Percentiles rank a stretch among this genome's conserved stretches.
Conservation (phyloP, 495 filamentous ascomycete species). For the Xylaria scruposa region DNA sequence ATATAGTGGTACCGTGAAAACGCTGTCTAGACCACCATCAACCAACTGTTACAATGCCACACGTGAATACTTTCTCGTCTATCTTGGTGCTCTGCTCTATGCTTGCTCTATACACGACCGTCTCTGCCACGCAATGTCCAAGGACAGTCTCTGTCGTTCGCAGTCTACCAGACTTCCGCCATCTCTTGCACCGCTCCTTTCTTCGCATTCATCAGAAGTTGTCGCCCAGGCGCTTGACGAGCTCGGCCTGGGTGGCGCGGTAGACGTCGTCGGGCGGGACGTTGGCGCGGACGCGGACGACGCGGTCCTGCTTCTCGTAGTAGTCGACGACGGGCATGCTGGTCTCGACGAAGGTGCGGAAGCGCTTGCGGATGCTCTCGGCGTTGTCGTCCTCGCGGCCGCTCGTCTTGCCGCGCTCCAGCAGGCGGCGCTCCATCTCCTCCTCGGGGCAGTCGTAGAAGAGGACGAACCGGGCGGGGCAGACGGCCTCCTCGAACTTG, state of each 20-base stretch:
- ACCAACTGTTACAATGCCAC: conserved; percentile 21
- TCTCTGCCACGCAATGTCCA: not conserved
- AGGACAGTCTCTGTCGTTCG: conserved; percentile 1
- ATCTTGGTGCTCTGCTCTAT: conserved; percentile 3
- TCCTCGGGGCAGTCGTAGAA: conserved; percentile 92
- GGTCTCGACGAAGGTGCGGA: conserved; percentile 89
- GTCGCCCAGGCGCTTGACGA: conserved; percentile 43
- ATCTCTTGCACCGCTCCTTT: not conserved
- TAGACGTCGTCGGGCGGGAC: conserved; percentile 77
- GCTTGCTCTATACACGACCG: conserved; percentile 10
- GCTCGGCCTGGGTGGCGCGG: conserved; percentile 61
- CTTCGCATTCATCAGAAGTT: conserved; percentile 28
- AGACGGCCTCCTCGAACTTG: conserved; percentile 90
- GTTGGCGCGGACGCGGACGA: conserved; percentile 77
- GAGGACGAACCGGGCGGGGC: conserved; percentile 78
- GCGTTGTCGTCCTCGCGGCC: conserved; percentile 92
- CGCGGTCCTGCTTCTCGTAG: conserved; percentile 77
- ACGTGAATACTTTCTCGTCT: conserved; percentile 18
- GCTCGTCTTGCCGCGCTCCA: conserved; percentile 90
- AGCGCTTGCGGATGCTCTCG: conserved; percentile 94
- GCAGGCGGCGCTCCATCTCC: conserved; percentile 79
- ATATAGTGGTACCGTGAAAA: conserved; percentile 19
- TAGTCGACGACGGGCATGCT: conserved; percentile 95
- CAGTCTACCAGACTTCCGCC: not conserved
- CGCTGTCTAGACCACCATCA: conserved; percentile 18